Base-by-base conservation (phyloP, 345 rosid species). In the Raphanus raphanistrum region DNA sequence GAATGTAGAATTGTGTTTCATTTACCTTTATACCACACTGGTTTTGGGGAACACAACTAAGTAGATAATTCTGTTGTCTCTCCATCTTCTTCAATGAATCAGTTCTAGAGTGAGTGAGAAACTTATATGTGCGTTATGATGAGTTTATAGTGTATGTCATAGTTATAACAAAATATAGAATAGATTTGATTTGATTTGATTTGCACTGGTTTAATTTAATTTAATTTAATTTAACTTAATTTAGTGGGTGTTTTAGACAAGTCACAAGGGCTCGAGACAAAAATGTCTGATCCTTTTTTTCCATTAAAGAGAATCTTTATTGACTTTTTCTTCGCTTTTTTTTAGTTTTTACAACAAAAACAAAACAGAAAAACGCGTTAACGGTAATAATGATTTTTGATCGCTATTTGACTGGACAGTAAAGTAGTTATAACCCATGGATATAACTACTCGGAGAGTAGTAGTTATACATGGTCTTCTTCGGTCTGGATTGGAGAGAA, bases 1-100 rank as follows among this genome's bases (percentile, higher is more conserved):
- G 27, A 27, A 62, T 60, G 38, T 52, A 35, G 26, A 66, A 43
- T 48, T 52, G 64, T 66, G 68, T 27, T 58, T 82, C 85, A 86
- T 91, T 87, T 66, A 78, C 81, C 77, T 72, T 78, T 60, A 78
- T 88, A 63, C 89, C 95, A 71, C 36, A 38, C 41, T 90, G 95
- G 84, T 81, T 85, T 81, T 74, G 87, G 76, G 85, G 87, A 75
- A 85, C 84, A 85, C 86, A 90, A 67, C 41, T 79, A 31, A 85
- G 86, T 76, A 88, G 83, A 66, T 89, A 66, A 54, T 75, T 84
- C 63, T 90, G 77, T 8, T 86, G 92, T 71, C 61, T 82, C 28
- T 94, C 97, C 98, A 94, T 92, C 76, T 17, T 70, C 64, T 64
- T 68, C 17, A 50, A 5, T 60, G 72, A 45, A 79, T 6, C 61